A percentile compares a stretch with the other conserved stretches of the same genome.
Conservation (phyloP, 2,329 filamentous ascomycete genomes). For the Aspergillus quadricinctus region DNA sequence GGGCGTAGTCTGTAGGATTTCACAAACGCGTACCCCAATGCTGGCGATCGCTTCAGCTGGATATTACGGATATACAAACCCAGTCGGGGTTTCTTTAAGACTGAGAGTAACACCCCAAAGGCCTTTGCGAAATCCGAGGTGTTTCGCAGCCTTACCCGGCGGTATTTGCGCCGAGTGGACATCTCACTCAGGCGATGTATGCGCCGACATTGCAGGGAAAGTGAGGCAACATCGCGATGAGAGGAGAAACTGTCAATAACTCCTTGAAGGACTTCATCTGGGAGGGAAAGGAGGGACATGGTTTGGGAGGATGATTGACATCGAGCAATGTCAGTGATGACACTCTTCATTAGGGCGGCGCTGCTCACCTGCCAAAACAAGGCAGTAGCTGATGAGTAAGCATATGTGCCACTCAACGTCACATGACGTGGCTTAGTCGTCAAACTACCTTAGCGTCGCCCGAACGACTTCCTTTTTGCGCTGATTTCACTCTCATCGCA, state of each 20-base stretch:
- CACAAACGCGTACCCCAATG: not conserved
- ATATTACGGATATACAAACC: not conserved
- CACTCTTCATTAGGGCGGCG: not conserved
- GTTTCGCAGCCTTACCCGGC: not conserved
- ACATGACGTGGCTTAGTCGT: not conserved
- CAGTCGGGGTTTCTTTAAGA: not conserved
- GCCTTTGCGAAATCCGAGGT: conserved; percentile 8
- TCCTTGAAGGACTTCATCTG: not conserved
- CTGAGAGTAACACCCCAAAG: not conserved
- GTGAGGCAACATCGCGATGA: not conserved
- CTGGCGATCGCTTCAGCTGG: not conserved
- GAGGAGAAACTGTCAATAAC: not conserved
- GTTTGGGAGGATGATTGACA: not conserved
- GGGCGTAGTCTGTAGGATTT: not conserved
- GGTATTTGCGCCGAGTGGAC: not conserved
- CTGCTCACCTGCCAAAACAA: not conserved
- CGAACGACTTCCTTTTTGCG: conserved; percentile 15
- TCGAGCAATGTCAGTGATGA: not conserved
- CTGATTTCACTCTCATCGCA: conserved; percentile 9
- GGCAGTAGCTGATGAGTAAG: not conserved
- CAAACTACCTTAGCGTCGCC: not conserved
- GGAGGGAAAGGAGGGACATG: not conserved
- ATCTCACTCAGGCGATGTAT: not conserved
- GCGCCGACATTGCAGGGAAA: not conserved
- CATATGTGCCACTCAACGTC: not conserved